Conservation (phyloP, 176 grass and related monocot species). For the Alloteropsis semialata region DNA sequence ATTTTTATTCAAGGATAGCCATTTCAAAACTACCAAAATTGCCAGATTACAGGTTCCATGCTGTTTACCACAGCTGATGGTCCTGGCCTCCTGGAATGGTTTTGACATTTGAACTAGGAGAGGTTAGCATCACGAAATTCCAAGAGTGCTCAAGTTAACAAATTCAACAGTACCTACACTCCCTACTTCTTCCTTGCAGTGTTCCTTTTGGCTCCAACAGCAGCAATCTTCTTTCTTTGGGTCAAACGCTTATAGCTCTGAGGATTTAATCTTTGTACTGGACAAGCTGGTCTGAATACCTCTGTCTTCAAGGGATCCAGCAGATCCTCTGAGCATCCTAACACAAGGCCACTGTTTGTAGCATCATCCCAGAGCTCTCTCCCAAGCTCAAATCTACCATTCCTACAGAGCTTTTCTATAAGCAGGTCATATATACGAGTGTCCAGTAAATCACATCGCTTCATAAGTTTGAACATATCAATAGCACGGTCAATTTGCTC, state of each 20-base stretch:
- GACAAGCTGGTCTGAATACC: slow-evolving; percentile 45
- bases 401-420: slow-evolving; percentile 63
- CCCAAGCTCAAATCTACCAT: slow-evolving; percentile 57
- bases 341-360: slow-evolving; percentile 37
- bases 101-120: slow-evolving; percentile 1
- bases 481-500: slow-evolving; percentile 62
- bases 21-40: slow-evolving; percentile 13
- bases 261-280: slow-evolving; percentile 28
- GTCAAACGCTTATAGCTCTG: slow-evolving; percentile 33
- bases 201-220: slow-evolving; percentile 30
- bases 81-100: not conserved
- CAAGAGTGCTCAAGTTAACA: not conserved
- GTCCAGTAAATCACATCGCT: slow-evolving; percentile 24
- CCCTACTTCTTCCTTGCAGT: slow-evolving; percentile 26
- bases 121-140: slow-evolving; percentile 19
- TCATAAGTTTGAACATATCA: slow-evolving; percentile 60
- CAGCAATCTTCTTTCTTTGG: slow-evolving; percentile 25
- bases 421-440: slow-evolving; percentile 54
- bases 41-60: not conserved
- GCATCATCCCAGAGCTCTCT: slow-evolving; percentile 66
- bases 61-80: not conserved
- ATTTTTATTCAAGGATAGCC: not conserved
- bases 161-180: slow-evolving; percentile 30
- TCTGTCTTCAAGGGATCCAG: slow-evolving; percentile 67
- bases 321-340: slow-evolving; percentile 63